Evolutionary conservation across 139 green algal species (phyloP).

Genomic region (Picochlorum sp.): DNA sequence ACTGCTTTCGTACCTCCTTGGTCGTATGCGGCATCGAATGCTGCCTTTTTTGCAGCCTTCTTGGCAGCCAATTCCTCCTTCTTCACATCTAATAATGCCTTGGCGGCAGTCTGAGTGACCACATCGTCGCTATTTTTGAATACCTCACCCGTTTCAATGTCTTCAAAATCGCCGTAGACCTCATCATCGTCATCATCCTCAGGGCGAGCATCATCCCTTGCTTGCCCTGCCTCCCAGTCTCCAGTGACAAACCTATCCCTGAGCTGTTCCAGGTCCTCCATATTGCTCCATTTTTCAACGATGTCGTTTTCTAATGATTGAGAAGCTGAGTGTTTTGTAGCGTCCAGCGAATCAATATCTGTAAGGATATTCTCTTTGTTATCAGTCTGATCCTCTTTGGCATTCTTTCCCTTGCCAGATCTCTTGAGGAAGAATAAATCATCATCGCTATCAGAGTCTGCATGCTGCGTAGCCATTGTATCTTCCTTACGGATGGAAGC

Average conservation of each 20-base stretch:
- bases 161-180: slow-evolving; percentile 77
- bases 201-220: slow-evolving; percentile 40
- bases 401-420: slow-evolving; percentile 31
- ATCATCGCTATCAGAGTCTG: slow-evolving; percentile 28
- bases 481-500: slow-evolving; percentile 1
- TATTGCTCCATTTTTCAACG: slow-evolving; percentile 20
- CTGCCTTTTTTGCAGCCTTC: slow-evolving; percentile 73
- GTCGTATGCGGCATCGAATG: slow-evolving; percentile 64
- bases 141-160: slow-evolving; percentile 72
- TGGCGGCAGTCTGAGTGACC: slow-evolving; percentile 46
- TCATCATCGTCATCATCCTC: slow-evolving; percentile 24
- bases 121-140: slow-evolving; percentile 31
- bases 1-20: slow-evolving; percentile 22
- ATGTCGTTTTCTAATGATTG: background rate
- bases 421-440: slow-evolving; percentile 34
- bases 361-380: background rate
- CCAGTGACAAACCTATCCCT: slow-evolving; percentile 61
- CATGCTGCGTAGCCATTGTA: background rate
- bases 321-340: background rate
- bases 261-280: slow-evolving; percentile 41
- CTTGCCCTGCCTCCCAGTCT: slow-evolving; percentile 46
- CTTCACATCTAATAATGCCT: slow-evolving; percentile 20
- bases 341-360: slow-evolving; percentile 29
- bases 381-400: background rate
- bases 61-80: slow-evolving; percentile 34